Conservation (phyloP, 306 rosid species). For the Pyrus bretschneideri region DNA sequence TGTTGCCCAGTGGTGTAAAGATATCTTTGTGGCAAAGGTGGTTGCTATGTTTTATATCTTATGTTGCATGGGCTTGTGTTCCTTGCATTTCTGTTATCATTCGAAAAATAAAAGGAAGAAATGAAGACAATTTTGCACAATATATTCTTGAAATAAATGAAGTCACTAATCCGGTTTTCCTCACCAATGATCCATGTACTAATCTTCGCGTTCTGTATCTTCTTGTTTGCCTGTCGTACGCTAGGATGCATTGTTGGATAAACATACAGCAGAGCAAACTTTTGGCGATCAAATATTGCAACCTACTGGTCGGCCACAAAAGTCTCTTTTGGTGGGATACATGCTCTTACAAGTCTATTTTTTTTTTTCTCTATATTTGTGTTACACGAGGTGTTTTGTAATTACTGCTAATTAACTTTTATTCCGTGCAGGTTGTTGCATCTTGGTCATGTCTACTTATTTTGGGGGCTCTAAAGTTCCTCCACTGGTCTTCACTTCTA, state of each 20-base stretch:
- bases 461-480: constrained; percentile 57
- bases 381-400: not conserved
- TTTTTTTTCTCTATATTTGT: not conserved
- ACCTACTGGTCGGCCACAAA: constrained; percentile 50
- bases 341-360: not conserved
- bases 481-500: constrained; percentile 57
- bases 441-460: constrained; percentile 63
- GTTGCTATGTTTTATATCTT: not conserved
- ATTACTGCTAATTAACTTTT: constrained; percentile 1
- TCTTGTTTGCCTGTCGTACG: not conserved
- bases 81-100: not conserved
- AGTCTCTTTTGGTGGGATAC: constrained; percentile 74
- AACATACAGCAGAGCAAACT: constrained; percentile 61
- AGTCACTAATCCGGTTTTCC: constrained; percentile 2
- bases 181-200: not conserved
- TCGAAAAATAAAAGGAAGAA: not conserved
- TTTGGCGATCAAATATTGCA: constrained; percentile 60
- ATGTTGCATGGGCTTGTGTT: not conserved
- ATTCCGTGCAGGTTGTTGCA: constrained; percentile 53
- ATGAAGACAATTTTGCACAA: not conserved
- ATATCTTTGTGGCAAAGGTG: constrained; percentile 77
- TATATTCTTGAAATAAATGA: not conserved
- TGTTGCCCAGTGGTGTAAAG: constrained; percentile 95
- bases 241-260: constrained; percentile 86
- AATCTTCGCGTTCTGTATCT: constrained; percentile 2